phyloP scores from a whole-genome alignment of 345 rosid genomes.

The Psidium friedrichsthalianum region DNA sequence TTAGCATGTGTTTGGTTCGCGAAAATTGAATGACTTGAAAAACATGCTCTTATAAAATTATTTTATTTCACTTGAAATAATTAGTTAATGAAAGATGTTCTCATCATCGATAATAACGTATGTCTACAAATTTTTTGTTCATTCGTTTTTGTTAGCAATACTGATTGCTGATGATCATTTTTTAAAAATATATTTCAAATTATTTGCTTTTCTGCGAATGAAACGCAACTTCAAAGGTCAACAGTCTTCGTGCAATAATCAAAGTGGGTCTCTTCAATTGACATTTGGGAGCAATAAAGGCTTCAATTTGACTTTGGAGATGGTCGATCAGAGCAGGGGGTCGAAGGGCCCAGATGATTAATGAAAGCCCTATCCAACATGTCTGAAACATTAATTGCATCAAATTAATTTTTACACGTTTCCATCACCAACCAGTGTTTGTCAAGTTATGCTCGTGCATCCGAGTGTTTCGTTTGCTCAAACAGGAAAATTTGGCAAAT shows the following conservation, averaged over 20 bases:
- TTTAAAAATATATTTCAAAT: not conserved
- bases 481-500: not conserved
- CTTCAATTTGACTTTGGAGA: not conserved
- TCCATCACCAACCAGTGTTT: not conserved
- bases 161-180: not conserved
- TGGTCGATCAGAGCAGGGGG: not conserved
- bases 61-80: accelerated
- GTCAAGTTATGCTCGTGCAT: not conserved
- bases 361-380: not conserved
- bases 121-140: not conserved
- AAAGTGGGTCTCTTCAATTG: not conserved
- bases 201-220: accelerated
- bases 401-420: not conserved
- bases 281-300: not conserved
- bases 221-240: not conserved
- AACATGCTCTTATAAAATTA: not conserved
- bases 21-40: not conserved
- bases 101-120: not conserved
- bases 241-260: not conserved
- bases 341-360: not conserved
- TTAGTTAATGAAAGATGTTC: not conserved
- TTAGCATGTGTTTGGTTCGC: accelerated
- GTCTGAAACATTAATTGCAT: not conserved
- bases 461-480: not conserved
- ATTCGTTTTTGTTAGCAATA: not conserved